Evolutionary conservation across 495 filamentous ascomycete genomes (phyloP).

Genomic region (Penicillium chermesinum): DNA sequence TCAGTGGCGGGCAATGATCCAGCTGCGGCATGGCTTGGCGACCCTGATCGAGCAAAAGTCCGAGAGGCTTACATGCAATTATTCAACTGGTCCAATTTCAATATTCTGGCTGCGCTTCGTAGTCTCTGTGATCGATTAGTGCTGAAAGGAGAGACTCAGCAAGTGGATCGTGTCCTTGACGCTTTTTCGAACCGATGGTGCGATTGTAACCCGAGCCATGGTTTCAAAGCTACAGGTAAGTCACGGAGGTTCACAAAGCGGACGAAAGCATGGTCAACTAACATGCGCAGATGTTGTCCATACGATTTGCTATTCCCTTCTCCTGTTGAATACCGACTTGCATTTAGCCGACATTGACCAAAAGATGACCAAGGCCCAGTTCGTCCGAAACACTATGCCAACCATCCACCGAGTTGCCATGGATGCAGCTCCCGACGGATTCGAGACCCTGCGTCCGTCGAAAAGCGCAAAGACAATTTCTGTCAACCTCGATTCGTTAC

Average conservation of each 20-base stretch:
- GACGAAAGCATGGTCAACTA: too few relatives aligned
- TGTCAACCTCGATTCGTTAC: conserved; percentile 8
- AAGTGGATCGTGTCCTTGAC: conserved; percentile 90
- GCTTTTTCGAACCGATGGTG: conserved; percentile 88
- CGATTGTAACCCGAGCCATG: conserved; percentile 87
- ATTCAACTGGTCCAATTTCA: conserved; percentile 79
- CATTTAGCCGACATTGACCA: conserved; percentile 90
- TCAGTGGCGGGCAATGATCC: conserved; percentile 68
- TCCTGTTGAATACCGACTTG: conserved; percentile 93
- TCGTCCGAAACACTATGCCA: conserved; percentile 93
- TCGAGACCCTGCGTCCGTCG: conserved; percentile 50
- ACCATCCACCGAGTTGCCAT: conserved; percentile 73
- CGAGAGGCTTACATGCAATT: conserved; percentile 86
- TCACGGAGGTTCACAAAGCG: background rate
- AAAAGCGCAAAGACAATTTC: conserved; percentile 28
- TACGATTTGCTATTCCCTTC: conserved; percentile 92
- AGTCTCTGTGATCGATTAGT: conserved; percentile 77
- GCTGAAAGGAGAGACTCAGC: conserved; percentile 89
- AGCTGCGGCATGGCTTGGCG: conserved; percentile 86
- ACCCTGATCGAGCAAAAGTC: conserved; percentile 57
- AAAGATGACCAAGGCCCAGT: conserved; percentile 92
- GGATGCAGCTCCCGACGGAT: conserved; percentile 63
- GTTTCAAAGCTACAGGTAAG: conserved; percentile 84
- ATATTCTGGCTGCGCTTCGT: conserved; percentile 74
- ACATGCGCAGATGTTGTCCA: conserved; percentile 82